These are phyloP conservation scores for Cladorrhinum sp. DNA, from an alignment of 2,329 filamentous ascomycete species.

Conservation along the genomic window DNA sequence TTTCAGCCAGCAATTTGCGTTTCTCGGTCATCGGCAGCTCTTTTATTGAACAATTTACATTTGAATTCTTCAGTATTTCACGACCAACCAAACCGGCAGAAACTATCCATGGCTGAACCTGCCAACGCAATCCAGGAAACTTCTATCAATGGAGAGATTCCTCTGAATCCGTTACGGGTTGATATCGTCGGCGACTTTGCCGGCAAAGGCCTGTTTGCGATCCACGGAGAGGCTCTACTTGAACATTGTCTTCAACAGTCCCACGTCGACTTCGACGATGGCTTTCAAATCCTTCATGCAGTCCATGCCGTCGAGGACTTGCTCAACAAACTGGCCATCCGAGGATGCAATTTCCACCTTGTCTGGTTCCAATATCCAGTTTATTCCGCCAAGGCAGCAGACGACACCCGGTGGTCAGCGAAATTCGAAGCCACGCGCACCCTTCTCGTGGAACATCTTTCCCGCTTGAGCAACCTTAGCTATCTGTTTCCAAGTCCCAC, in stretches of 20 bases:
- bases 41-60: too few species aligned
- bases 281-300: slow-evolving; percentile 70
- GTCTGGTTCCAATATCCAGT: slow-evolving; percentile 63
- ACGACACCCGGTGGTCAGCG: background rate
- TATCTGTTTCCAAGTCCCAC: slow-evolving; percentile 44
- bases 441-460: slow-evolving; percentile 63
- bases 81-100: background rate
- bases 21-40: too few species aligned
- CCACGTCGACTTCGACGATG: slow-evolving; percentile 61
- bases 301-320: slow-evolving; percentile 67
- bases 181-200: slow-evolving; percentile 75
- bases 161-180: slow-evolving; percentile 37
- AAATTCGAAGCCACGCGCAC: slow-evolving; percentile 52
- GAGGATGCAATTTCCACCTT: slow-evolving; percentile 69
- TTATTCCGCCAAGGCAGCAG: slow-evolving; percentile 43
- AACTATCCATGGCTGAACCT: background rate
- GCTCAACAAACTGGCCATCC: slow-evolving; percentile 55
- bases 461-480: slow-evolving; percentile 23
- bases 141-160: background rate
- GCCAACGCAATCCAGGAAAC: background rate
- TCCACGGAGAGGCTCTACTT: slow-evolving; percentile 72
- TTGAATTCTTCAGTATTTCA: too few species aligned
- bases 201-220: slow-evolving; percentile 67
- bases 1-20: too few species aligned
- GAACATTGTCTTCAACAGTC: slow-evolving; percentile 60